Base-by-base conservation (phyloP, 2,329 filamentous ascomycete genomes). In the Verticillium nubilum region DNA sequence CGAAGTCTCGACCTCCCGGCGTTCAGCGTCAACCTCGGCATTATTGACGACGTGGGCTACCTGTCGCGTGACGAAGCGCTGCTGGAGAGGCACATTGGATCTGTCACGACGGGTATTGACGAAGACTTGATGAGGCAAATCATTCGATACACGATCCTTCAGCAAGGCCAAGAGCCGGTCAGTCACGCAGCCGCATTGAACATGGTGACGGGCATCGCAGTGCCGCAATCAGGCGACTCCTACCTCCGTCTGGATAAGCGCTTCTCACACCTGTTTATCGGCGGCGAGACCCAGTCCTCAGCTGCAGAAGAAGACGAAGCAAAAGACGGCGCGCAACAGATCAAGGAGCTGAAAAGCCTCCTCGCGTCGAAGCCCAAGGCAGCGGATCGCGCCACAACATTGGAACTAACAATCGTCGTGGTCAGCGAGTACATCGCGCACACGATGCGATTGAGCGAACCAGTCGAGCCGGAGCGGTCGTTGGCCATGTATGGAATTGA, bases 61-160 rank as follows among this genome's bases (percentile, higher is more conserved):
- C 47, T 58, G 72, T 68, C 68, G 0, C 70, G 73, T 2, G 69
- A 77, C 19, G 72, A 76, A 60, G 66, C 63, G 2, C 57, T 72
- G 9, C 66, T 78, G 3, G 35, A 26, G 56, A 54, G 33, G 58
- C 55, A 2, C 54, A 56, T 26, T 56, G 57, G 63, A 26, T 31
- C 25, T n/a, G 27, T 53, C 12, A 28, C 27, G 3, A 29, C 25
- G 1, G 19, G 52, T 12, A 53, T 53, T 13, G 17, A 53, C 10
- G 27, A 53, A 13, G 52, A 27, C 52, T 17, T 29, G 26, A 27
- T 53, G 52, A 53, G 52, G 15, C 25, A 53, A 23, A 53, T 53
- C 25, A 7, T 53, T 4, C 27, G 27, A n/a, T 27, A 28, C 26
- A 28, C 52, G 5, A 9, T 53, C 4, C 12, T 53, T 6, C 52